Conservation (phyloP, 257 asterid species). For the Fraxinus excelsior region DNA sequence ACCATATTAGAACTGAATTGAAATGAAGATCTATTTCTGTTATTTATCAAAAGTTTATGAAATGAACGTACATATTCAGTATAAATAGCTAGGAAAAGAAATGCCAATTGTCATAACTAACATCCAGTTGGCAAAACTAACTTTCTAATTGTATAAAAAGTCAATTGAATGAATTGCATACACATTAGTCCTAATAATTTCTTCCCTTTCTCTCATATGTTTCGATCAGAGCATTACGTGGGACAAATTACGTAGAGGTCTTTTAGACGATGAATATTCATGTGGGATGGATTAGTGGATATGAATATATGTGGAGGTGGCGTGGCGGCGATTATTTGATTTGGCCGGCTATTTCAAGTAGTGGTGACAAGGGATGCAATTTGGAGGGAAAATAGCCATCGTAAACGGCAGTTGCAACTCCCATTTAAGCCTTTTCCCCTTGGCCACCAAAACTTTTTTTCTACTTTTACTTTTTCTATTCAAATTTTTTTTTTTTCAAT, state of each 20-base stretch:
- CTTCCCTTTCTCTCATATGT: not conserved
- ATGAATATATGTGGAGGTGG: conserved; percentile 55
- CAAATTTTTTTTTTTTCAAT: too few species aligned
- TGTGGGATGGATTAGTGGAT: conserved; percentile 63
- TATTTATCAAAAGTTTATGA: too few species aligned
- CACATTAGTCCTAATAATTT: too few species aligned
- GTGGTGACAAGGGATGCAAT: conserved; percentile 31
- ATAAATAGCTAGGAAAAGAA: too few species aligned
- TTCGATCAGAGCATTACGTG: too few species aligned
- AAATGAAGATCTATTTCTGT: too few species aligned
- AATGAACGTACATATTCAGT: too few species aligned
- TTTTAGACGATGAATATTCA: conserved; percentile 46
- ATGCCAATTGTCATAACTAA: too few species aligned
- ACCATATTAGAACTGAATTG: too few species aligned
- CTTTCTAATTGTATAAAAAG: too few species aligned
- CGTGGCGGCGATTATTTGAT: conserved; percentile 26
- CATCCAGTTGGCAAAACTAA: too few species aligned
- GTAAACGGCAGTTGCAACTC: conserved; percentile 45
- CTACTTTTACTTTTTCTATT: not conserved
- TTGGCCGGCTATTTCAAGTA: conserved; percentile 35
- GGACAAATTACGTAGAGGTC: conserved; percentile 42
- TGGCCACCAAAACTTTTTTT: not conserved
- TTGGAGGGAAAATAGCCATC: conserved; percentile 61
- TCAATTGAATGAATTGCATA: too few species aligned
- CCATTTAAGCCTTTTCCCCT: conserved; percentile 40